phyloP scores from a whole-genome alignment of 306 rosid genomes.

The Purshia tridentata region DNA sequence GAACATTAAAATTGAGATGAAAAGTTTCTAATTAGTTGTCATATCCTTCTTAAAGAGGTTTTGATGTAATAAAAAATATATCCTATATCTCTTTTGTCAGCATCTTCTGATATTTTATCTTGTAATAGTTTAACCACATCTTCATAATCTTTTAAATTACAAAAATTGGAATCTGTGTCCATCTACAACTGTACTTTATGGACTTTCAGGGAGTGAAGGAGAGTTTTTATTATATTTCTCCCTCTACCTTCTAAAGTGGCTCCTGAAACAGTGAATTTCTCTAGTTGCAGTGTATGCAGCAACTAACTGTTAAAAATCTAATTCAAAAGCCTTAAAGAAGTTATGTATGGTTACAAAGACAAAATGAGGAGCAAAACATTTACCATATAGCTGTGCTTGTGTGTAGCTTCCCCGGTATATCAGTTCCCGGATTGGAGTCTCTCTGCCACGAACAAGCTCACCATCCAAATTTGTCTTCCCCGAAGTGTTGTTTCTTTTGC shows the following conservation, averaged over 20 bases:
- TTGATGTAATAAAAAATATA: too few relatives aligned
- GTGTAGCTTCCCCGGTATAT: conserved; percentile 30
- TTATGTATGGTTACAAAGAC: neutral
- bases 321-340: neutral
- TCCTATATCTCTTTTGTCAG: neutral
- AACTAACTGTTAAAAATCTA: neutral
- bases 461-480: conserved; percentile 26
- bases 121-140: too few relatives aligned
- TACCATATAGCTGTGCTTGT: conserved; percentile 51
- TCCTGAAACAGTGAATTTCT: neutral
- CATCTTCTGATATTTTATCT: neutral
- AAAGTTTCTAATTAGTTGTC: too few relatives aligned
- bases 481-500: conserved; percentile 23
- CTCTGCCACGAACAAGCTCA: conserved; percentile 25
- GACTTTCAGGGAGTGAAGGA: too few relatives aligned
- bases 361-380: conserved; percentile 16
- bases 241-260: neutral
- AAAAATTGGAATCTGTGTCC: neutral
- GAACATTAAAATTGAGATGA: too few relatives aligned
- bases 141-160: neutral
- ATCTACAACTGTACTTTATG: too few relatives aligned
- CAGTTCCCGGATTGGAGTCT: conserved; percentile 32
- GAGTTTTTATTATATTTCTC: neutral
- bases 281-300: neutral
- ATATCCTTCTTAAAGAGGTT: too few relatives aligned